phyloP scores from a whole-genome alignment of 2,329 filamentous ascomycete genomes.

The Ceratocystis cubensis region DNA sequence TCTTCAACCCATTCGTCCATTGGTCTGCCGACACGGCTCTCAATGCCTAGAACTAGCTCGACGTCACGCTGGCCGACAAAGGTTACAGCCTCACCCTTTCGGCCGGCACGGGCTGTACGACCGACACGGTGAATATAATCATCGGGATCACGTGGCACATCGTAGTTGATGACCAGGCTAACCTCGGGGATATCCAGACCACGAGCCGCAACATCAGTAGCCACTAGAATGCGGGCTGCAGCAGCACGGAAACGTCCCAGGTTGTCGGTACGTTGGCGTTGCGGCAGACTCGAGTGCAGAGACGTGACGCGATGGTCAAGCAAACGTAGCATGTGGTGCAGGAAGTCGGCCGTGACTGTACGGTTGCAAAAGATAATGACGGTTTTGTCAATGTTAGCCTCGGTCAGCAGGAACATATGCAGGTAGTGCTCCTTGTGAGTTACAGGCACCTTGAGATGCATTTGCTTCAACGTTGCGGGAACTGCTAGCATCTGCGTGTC shows the following conservation, averaged over 20 bases:
- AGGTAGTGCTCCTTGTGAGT: constrained; percentile 93
- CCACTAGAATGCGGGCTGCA: constrained; percentile 79
- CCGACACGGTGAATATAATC: constrained; percentile 97
- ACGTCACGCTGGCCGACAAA: constrained; percentile 91
- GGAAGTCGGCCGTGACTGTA: constrained; percentile 72
- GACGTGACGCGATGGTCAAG: constrained; percentile 84
- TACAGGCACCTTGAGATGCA: constrained; percentile 75
- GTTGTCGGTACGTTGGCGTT: constrained; percentile 75
- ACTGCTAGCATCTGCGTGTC: constrained; percentile 65
- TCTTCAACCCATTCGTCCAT: constrained; percentile 82
- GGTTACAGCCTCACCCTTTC: constrained; percentile 68
- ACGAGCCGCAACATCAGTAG: constrained; percentile 86
- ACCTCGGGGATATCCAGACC: constrained; percentile 94
- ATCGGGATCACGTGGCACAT: constrained; percentile 88
- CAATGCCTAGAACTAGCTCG: constrained; percentile 78
- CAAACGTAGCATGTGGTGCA: constrained; percentile 76
- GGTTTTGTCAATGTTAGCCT: constrained; percentile 59
- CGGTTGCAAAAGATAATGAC: constrained; percentile 93
- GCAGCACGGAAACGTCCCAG: constrained; percentile 81
- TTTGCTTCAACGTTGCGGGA: constrained; percentile 68
- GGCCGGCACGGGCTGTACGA: constrained; percentile 83
- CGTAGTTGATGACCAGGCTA: constrained; percentile 83
- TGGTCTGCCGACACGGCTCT: constrained; percentile 63
- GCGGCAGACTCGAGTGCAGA: constrained; percentile 75
- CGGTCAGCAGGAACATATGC: constrained; percentile 74